phyloP scores from a whole-genome alignment of 1,284 basidiomycete genomes.

The Malassezia pachydermatis region DNA sequence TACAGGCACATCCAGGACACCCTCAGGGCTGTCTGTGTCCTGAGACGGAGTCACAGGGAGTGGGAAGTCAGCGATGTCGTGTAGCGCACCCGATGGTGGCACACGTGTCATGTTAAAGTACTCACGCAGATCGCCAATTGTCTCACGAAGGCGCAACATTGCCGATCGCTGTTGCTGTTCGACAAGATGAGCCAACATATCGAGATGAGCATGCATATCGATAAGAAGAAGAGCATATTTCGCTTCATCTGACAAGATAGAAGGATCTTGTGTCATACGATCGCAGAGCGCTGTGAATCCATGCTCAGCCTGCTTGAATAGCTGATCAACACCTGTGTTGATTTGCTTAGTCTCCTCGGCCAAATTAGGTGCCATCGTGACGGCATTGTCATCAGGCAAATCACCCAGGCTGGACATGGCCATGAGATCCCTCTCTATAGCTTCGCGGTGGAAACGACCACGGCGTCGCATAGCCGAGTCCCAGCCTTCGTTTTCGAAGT shows the following conservation, averaged over 20 bases:
- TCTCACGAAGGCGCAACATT: constrained; percentile 8
- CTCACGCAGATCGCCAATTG: constrained; percentile 2
- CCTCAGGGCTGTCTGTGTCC: no score
- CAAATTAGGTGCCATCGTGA: background rate
- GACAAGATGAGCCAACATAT: background rate
- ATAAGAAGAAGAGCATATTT: constrained; percentile 1
- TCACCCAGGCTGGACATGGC: constrained; percentile 1
- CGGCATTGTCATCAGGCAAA: background rate
- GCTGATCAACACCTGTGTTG: background rate
- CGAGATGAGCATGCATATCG: constrained; percentile 2
- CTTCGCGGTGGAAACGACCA: constrained; percentile 7
- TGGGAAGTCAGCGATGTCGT: background rate
- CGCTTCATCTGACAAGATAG: background rate
- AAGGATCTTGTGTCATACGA: background rate
- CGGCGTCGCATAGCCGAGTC: constrained; percentile 17
- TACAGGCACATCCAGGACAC: no score
- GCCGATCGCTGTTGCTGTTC: background rate
- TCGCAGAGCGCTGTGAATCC: background rate
- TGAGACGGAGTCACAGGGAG: no score
- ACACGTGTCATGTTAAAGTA: constrained; percentile 3
- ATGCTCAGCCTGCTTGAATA: constrained; percentile 10
- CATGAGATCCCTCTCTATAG: background rate
- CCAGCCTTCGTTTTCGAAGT: constrained; percentile 41
- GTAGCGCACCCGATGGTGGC: constrained; percentile 3
- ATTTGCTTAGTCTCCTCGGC: background rate